phyloP scores from a whole-genome alignment of 345 rosid genomes.

The Hypericum perforatum region DNA sequence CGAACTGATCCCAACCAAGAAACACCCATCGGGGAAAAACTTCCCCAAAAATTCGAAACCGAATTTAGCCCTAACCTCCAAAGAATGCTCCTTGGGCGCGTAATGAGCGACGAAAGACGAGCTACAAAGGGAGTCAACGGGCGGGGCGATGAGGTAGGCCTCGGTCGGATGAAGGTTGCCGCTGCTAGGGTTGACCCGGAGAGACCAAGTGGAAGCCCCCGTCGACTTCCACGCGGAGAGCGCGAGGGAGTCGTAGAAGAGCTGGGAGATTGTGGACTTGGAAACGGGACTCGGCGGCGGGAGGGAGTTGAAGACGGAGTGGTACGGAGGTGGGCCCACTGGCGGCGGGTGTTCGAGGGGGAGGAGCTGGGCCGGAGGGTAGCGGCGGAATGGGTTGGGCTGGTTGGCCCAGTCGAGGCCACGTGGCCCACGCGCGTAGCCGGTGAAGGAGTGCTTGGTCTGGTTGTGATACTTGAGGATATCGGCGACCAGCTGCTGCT shows the following conservation, averaged over 20 bases:
- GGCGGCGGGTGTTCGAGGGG: conserved; percentile 33
- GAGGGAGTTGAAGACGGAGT: conserved; percentile 46
- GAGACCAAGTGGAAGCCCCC: conserved; percentile 79
- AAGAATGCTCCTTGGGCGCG: conserved; percentile 65
- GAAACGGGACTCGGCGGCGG: conserved; percentile 54
- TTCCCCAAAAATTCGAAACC: conserved; percentile 34
- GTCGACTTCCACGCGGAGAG: conserved; percentile 87
- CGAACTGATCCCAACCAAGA: conserved; percentile 60
- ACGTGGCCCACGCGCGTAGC: conserved; percentile 70
- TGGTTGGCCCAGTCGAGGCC: conserved; percentile 95
- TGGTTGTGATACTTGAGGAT: conserved; percentile 58
- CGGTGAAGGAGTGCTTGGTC: conserved; percentile 61
- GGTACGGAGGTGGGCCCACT: conserved; percentile 30
- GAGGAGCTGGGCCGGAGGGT: conserved; percentile 46
- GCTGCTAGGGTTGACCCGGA: conserved; percentile 91
- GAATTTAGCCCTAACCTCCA: conserved; percentile 64
- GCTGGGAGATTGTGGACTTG: conserved; percentile 46
- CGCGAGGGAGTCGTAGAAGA: conserved; percentile 68
- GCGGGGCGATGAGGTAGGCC: conserved; percentile 63
- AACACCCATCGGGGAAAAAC: conserved; percentile 43
- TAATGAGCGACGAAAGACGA: conserved; percentile 69
- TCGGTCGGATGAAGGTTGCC: conserved; percentile 87
- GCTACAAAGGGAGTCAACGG: conserved; percentile 32
- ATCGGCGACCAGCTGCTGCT: conserved; percentile 8
- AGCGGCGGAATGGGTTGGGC: conserved; percentile 86